Percentiles rank a stretch among this genome's conserved stretches.
Evolutionary conservation across 805 yeast species (phyloP).

Genomic region (Ogataea trehaloabstinens): DNA sequence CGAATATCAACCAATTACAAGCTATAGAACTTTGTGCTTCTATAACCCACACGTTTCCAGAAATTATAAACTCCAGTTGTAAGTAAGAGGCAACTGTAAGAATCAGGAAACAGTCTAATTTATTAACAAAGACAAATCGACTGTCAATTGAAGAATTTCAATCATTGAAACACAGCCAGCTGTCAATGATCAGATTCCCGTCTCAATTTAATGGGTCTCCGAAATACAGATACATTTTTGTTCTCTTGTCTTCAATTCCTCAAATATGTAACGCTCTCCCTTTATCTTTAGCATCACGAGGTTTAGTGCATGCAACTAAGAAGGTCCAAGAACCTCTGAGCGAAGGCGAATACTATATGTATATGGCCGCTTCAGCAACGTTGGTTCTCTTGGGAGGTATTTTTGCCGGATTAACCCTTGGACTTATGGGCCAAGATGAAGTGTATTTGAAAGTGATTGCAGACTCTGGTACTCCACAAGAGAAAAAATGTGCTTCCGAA

Average conservation of each 20-base stretch:
- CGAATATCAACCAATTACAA: too few relatives aligned
- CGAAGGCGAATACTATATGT: slow-evolving; percentile 41
- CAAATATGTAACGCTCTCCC: slow-evolving; percentile 24
- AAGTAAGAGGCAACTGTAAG: too few relatives aligned
- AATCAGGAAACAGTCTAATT: too few relatives aligned
- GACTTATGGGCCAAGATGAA: slow-evolving; percentile 97
- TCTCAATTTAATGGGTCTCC: background rate
- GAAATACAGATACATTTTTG: slow-evolving; percentile 4
- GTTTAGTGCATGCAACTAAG: slow-evolving; percentile 6
- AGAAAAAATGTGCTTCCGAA: slow-evolving; percentile 64
- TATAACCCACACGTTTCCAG: too few relatives aligned
- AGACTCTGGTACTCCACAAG: slow-evolving; percentile 74
- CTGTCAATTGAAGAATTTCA: too few relatives aligned
- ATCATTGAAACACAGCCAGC: background rate
- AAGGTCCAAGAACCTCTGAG: slow-evolving; percentile 22
- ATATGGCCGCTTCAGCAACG: slow-evolving; percentile 51
- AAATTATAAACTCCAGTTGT: too few relatives aligned
- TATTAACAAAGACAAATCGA: too few relatives aligned
- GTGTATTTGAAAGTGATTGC: slow-evolving; percentile 88
- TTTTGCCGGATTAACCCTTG: slow-evolving; percentile 93
- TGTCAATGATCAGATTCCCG: background rate
- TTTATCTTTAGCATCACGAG: slow-evolving; percentile 19
- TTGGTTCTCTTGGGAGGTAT: slow-evolving; percentile 80
- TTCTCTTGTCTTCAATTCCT: slow-evolving; percentile 25
- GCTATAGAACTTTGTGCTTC: too few relatives aligned